Base-by-base conservation (phyloP, 371 early-diverging fungal genomes). In the Choanephora cucurbitarum region DNA sequence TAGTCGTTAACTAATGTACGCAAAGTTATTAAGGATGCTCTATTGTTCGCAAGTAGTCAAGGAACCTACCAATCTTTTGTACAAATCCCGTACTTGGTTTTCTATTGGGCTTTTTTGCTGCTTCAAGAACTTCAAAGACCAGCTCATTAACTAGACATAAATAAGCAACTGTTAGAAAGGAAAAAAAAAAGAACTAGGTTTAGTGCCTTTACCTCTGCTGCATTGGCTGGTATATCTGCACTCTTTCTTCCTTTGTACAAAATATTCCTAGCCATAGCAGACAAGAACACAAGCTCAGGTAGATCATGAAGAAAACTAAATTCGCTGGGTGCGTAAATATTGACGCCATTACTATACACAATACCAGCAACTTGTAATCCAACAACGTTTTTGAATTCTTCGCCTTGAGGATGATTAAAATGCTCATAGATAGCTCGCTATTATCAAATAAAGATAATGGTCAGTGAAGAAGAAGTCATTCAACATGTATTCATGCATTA, bases 311-410 rank as follows among this genome's bases (percentile, higher is more conserved):
- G 49, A 42, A 75, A 70, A 28, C 67, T 54, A 41, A 72, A 77
- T 9, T 73, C 66, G 1, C 72, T 72, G 13, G 55, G 44, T 44
- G 75, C 72, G 43, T 74, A 85, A 0, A 79, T 79, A 28, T 77
- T 63, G 19, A 75, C 65, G 11, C 72, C 70, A 41, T 88, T 79
- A 0, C 76, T 77, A 32, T 83, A 52, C 1, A 82, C 70, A 32
- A 80, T 69, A 6, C 82, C 82, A 8, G 69, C 54, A 31, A 85
- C 58, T 44, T 83, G 83, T 8, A 88, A 57, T 1, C 84, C 86
- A 10, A 79, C 66, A 13, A 75, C 47, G 44, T 80, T 81, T 32
- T 55, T 58, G 44, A 18, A 34, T 1, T 47, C 55, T 11, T 68
- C 60, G 19, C 72, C 56, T 11, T 61, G 62, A 17, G 54, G 44